These are phyloP conservation scores for Hypoxylon sp. DNA, from an alignment of 2,329 filamentous ascomycete species.

Conservation along the genomic window DNA sequence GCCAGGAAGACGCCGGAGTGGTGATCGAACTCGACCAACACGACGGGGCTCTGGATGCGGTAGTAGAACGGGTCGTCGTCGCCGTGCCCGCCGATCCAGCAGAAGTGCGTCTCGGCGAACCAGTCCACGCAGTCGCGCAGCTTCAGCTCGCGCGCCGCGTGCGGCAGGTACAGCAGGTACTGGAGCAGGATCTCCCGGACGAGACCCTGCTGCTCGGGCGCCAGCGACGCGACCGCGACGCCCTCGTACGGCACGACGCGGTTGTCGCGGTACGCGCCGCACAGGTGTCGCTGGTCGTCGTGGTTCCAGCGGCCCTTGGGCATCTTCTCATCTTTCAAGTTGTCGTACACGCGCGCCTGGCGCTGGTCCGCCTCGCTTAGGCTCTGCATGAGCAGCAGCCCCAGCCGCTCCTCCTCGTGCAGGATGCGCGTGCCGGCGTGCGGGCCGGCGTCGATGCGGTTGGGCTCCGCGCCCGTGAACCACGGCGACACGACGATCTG, in stretches of 20 bases:
- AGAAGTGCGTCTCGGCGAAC: conserved; percentile 78
- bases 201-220: conserved; percentile 57
- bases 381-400: conserved; percentile 74
- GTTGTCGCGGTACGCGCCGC: conserved; percentile 82
- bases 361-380: conserved; percentile 57
- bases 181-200: conserved; percentile 68
- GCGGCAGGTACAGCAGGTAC: conserved; percentile 74
- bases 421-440: conserved; percentile 72
- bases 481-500: conserved; percentile 77
- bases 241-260: conserved; percentile 79
- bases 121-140: conserved; percentile 62
- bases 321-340: conserved; percentile 72
- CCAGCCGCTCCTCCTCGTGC: conserved; percentile 68
- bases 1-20: conserved; percentile 81
- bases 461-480: conserved; percentile 84
- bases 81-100: conserved; percentile 77
- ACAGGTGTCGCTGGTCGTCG: conserved; percentile 80
- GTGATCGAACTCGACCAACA: conserved; percentile 81
- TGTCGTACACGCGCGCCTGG: conserved; percentile 64
- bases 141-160: conserved; percentile 60
- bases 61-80: conserved; percentile 79
- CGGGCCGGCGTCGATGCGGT: conserved; percentile 72
- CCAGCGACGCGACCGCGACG: conserved; percentile 61
- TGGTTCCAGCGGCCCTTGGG: conserved; percentile 77
- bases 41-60: conserved; percentile 77